Evolutionary conservation across 2,329 filamentous ascomycete species (phyloP), one percentile per base, ranked within the genome.

Genomic region (Sclerotinia spermophila): DNA sequence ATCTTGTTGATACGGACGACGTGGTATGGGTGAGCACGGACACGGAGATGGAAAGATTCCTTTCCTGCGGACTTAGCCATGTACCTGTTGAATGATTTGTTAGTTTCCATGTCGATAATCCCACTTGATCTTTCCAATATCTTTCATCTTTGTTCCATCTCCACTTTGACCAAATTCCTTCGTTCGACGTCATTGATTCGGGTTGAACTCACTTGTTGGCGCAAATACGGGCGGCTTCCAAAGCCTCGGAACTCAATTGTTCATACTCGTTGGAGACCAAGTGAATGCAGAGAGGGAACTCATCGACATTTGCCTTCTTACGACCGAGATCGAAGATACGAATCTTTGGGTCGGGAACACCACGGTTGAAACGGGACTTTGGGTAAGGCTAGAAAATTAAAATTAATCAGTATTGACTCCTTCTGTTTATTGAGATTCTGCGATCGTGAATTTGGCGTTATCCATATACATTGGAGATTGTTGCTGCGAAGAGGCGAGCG

Each of bases 1-100:
- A 99, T 99, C 92, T 99, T 99, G 94, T 99, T 99, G 94, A 99
- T 99, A 86, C 96, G 96, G 89, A 99, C 92, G 86, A 99, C 96
- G 89, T 99, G 96, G 93, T 93, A 99, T 78, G 96, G 96, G 90
- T 99, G 96, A 82, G 94, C 94, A 83, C 96, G 89, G 82, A 92
- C 87, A 80, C 89, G 89, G 78, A 92, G 85, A 83, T 92, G 89
- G 88, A 92, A 92, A 81, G 84, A 83, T 81, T 92, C 89, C 87
- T 92, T 92, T 83, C 89, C 89, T 79, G 85, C 83, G 79, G 84
- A 83, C 87, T 91, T 91, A 84, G 90, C 88, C 76, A 92, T 83
- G 86, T 91, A 82, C 73, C 79, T 80, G 59, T 60, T 70, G 45
- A 69, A 71, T 53, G 71, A 65, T 17, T 66, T 45, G 55, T 74